phyloP scores from a whole-genome alignment of 768 basidiomycete genomes.

The Tricholoma bakamatsutake region DNA sequence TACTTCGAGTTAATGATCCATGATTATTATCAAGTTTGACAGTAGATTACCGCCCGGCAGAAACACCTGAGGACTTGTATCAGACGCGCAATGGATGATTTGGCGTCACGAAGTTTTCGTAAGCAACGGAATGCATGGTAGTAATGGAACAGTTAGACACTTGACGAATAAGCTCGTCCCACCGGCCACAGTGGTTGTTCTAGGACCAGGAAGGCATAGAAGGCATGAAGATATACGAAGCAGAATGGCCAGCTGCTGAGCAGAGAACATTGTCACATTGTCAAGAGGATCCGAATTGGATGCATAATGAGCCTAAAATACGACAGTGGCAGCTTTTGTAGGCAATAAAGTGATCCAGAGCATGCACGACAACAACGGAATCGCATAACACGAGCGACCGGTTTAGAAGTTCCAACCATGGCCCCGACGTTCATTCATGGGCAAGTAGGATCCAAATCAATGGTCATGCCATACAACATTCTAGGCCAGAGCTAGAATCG shows the following conservation, averaged over 20 bases:
- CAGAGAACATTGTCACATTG: too few relatives aligned
- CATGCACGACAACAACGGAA: not conserved
- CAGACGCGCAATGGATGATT: not conserved
- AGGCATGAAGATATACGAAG: too few relatives aligned
- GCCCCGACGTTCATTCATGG: not conserved
- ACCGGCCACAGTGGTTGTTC: too few relatives aligned
- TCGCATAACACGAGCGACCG: not conserved
- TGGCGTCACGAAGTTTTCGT: too few relatives aligned
- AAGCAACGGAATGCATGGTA: not conserved
- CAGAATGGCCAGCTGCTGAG: too few relatives aligned
- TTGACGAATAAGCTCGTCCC: not conserved
- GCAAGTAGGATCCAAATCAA: not conserved
- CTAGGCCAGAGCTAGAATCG: too few relatives aligned
- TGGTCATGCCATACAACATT: too few relatives aligned
- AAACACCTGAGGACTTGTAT: not conserved
- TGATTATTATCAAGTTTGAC: too few relatives aligned
- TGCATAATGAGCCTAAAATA: not conserved
- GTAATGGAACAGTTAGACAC: not conserved
- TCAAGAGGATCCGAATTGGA: not conserved
- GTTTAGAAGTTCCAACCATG: too few relatives aligned
- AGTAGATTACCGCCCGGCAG: not conserved
- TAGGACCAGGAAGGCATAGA: too few relatives aligned
- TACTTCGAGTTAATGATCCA: too few relatives aligned
- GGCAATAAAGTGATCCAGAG: not conserved
- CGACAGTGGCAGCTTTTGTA: not conserved